Conservation (phyloP, 2,329 filamentous ascomycete genomes). For the Tetracladium maxilliforme region DNA sequence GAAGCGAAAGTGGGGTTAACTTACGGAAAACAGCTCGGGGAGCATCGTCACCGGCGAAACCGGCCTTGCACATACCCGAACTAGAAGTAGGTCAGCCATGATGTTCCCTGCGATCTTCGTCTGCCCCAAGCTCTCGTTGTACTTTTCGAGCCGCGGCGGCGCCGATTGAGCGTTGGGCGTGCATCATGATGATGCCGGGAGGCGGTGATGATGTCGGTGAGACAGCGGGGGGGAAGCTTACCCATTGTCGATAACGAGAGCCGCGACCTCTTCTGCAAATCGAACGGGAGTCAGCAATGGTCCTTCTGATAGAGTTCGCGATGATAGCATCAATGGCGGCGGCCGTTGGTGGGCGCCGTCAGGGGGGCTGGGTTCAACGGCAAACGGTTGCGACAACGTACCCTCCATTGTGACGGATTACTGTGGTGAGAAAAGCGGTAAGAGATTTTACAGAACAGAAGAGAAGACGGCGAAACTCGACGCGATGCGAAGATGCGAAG, state of each 20-base stretch:
- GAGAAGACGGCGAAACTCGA: too few relatives aligned
- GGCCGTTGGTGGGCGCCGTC: too few relatives aligned
- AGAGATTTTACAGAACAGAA: too few relatives aligned
- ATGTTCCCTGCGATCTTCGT: too few relatives aligned
- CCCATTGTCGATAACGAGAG: conserved; percentile 99
- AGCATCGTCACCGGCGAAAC: conserved; percentile 99
- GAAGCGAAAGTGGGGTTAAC: conserved; percentile 30
- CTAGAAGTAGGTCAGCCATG: conserved; percentile 36
- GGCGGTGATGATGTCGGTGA: conserved; percentile 6
- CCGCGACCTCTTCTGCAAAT: conserved; percentile 92
- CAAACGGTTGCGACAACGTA: not conserved
- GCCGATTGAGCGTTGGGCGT: conserved; percentile 7
- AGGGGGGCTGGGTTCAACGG: too few relatives aligned
- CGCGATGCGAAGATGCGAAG: too few relatives aligned
- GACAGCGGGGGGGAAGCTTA: conserved; percentile 45
- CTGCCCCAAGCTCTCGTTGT: not conserved
- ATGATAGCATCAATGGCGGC: too few relatives aligned
- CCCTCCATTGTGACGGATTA: too few relatives aligned
- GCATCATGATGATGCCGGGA: conserved; percentile 3
- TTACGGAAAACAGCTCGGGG: conserved; percentile 99
- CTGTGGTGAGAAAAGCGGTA: too few relatives aligned
- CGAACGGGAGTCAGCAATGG: conserved; percentile 29
- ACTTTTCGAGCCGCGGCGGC: not conserved
- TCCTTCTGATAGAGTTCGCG: too few relatives aligned
- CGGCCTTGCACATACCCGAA: conserved; percentile 99